Evolutionary conservation across 371 early-diverging fungal genomes (phyloP).

Genomic region (Lichtheimia ramosa): DNA sequence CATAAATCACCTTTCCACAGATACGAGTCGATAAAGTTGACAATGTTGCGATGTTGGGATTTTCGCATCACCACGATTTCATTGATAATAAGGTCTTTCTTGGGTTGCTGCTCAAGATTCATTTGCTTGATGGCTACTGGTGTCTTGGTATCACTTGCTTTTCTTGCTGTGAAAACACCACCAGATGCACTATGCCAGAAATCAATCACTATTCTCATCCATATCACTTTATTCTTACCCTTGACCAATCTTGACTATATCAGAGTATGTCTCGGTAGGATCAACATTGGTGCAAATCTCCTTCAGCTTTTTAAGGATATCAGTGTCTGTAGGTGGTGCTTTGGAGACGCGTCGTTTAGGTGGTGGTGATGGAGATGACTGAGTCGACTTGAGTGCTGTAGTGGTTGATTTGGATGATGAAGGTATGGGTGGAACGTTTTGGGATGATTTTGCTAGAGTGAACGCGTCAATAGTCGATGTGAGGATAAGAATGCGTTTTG

Average conservation of each 20-base stretch:
- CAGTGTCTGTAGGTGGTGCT: constrained; percentile 48
- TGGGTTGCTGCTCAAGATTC: constrained; percentile 94
- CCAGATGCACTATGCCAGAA: constrained; percentile 78
- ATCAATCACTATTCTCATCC: neutral
- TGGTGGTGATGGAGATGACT: constrained; percentile 5
- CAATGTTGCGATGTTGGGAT: constrained; percentile 89
- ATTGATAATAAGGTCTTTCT: constrained; percentile 95
- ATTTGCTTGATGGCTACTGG: constrained; percentile 95
- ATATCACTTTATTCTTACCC: constrained; percentile 52
- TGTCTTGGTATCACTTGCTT: constrained; percentile 51
- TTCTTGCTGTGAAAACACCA: constrained; percentile 87
- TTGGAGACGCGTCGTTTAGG: constrained; percentile 24
- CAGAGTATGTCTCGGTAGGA: constrained; percentile 72
- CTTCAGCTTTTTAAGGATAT: constrained; percentile 79
- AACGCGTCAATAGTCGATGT: no score
- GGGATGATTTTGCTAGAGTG: no score
- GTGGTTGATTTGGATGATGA: constrained; percentile 10
- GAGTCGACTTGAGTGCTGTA: neutral
- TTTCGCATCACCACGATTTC: constrained; percentile 95
- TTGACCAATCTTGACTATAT: constrained; percentile 93
- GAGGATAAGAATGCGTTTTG: no score
- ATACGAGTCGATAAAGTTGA: constrained; percentile 94
- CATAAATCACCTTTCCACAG: constrained; percentile 86
- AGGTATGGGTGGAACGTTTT: neutral
- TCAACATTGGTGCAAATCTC: constrained; percentile 88